These are phyloP conservation scores for Blastobotrys americana DNA, from an alignment of 805 yeast species.

Conservation along the genomic window DNA sequence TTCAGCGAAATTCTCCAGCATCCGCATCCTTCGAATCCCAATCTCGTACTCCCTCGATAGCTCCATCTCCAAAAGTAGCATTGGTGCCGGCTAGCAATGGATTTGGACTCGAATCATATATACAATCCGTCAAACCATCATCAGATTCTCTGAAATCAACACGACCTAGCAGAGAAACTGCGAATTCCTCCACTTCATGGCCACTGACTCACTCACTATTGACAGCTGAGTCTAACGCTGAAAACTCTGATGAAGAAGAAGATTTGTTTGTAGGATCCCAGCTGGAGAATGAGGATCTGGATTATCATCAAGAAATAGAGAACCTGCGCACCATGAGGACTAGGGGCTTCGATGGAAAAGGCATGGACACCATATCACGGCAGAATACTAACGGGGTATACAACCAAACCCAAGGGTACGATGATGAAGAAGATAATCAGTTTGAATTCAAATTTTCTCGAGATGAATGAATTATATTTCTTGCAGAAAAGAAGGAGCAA, in stretches of 20 bases:
- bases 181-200: too few species aligned
- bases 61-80: not conserved
- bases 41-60: not conserved
- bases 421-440: constrained; percentile 21
- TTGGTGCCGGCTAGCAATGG: not conserved
- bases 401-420: not conserved
- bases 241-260: not conserved
- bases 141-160: too few species aligned
- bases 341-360: not conserved
- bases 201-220: too few species aligned
- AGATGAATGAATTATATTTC: not conserved
- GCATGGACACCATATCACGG: not conserved
- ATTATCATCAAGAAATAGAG: not conserved
- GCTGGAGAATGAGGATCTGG: not conserved
- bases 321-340: not conserved
- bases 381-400: too few species aligned
- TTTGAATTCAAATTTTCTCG: constrained; percentile 20
- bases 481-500: not conserved
- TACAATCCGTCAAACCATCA: not conserved
- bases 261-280: not conserved
- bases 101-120: not conserved
- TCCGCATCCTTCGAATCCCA: too few species aligned
- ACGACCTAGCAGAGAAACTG: too few species aligned
- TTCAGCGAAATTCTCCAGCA: not conserved
- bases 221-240: too few species aligned